Evolutionary conservation across 139 green algal genomes (phyloP).

Genomic region (Asterochloris sp.): DNA sequence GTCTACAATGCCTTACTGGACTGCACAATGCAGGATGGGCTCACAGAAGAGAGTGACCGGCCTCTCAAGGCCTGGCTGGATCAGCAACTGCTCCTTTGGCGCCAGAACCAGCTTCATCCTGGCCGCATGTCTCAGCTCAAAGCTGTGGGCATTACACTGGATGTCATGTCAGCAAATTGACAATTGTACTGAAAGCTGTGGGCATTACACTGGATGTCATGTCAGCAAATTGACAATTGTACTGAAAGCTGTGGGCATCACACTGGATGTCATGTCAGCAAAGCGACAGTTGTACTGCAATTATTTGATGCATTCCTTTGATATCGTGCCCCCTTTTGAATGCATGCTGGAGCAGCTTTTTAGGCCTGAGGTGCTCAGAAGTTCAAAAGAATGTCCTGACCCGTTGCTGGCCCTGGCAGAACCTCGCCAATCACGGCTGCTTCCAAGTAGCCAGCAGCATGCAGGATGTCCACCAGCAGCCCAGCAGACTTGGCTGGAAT

Average conservation of each 20-base stretch:
- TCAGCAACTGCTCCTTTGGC: background rate
- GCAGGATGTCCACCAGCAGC: conserved; percentile 44
- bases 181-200: background rate
- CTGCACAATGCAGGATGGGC: background rate
- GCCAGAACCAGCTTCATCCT: background rate
- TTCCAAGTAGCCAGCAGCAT: conserved; percentile 38
- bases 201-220: background rate
- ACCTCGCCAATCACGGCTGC: conserved; percentile 27
- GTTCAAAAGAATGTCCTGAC: too few relatives aligned
- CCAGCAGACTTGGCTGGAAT: conserved; percentile 43
- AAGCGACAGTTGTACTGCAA: background rate
- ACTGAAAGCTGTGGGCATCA: background rate
- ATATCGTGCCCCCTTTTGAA: too few relatives aligned
- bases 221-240: background rate
- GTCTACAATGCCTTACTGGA: too few relatives aligned
- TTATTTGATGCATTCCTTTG: too few relatives aligned
- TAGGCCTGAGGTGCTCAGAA: too few relatives aligned
- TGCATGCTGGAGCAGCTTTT: too few relatives aligned
- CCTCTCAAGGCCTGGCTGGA: background rate
- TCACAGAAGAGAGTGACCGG: background rate
- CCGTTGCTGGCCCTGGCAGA: background rate
- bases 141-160: background rate
- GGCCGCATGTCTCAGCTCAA: conserved; percentile 1
- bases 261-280: background rate
- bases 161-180: background rate